Evolutionary conservation across 1,139 yeast genomes (phyloP).

Genomic region (Blastobotrys malaysiensis): DNA sequence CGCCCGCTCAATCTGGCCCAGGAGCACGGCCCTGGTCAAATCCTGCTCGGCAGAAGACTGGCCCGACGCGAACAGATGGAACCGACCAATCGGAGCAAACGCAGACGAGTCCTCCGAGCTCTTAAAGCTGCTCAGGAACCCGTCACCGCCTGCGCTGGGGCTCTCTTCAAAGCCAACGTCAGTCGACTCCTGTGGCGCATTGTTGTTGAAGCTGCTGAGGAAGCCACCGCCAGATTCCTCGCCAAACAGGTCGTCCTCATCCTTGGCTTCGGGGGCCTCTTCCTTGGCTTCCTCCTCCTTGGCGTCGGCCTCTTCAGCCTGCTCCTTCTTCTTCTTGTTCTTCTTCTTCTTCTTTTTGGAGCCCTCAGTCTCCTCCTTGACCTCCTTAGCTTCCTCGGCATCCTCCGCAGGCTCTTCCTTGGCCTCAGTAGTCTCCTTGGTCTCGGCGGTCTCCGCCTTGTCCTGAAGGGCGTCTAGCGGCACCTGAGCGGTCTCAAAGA

Average conservation of each 20-base stretch:
- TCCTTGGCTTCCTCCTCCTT: constrained; percentile 21
- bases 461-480: constrained; percentile 3
- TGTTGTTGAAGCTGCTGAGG: not conserved
- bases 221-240: constrained; percentile 11
- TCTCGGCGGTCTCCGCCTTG: constrained; percentile 16
- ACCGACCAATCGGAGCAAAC: constrained; percentile 40
- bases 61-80: constrained; percentile 37
- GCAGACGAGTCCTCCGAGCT: constrained; percentile 29
- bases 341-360: constrained; percentile 17
- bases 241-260: constrained; percentile 23
- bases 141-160: not conserved
- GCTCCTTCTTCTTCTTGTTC: constrained; percentile 11
- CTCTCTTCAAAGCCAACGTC: not conserved
- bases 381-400: constrained; percentile 21
- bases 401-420: constrained; percentile 15
- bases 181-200: not conserved
- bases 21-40: constrained; percentile 53
- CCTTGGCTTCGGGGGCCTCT: no score
- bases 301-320: constrained; percentile 6
- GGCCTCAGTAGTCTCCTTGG: constrained; percentile 9
- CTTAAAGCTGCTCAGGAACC: not conserved
- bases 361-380: constrained; percentile 24
- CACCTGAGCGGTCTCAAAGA: constrained; percentile 21
- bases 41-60: constrained; percentile 43
- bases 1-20: constrained; percentile 63